phyloP scores from a whole-genome alignment of 2,329 filamentous ascomycete species.

The Trichoderma citrinoviride region DNA sequence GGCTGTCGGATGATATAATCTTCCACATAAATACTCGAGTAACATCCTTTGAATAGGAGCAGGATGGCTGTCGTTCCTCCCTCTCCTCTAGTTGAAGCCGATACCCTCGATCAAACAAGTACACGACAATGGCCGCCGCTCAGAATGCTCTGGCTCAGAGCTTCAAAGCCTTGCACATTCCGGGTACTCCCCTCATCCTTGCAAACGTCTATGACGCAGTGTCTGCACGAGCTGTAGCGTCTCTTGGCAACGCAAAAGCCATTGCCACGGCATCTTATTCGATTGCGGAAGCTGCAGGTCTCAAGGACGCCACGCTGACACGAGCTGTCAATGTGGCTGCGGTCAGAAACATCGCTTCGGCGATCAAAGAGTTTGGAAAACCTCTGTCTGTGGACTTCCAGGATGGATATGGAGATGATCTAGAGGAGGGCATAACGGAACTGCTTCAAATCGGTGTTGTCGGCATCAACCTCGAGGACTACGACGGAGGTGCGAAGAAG shows the following conservation, averaged over 20 bases:
- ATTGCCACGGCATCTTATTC: slow-evolving; percentile 11
- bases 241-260: background rate
- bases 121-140: no score
- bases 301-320: background rate
- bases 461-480: slow-evolving; percentile 14
- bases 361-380: slow-evolving; percentile 6
- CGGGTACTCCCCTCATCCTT: background rate
- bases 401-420: slow-evolving; percentile 10
- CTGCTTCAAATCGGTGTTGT: background rate
- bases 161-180: background rate
- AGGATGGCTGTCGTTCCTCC: no score
- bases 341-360: background rate
- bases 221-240: slow-evolving; percentile 8
- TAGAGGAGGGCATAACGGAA: slow-evolving; percentile 3
- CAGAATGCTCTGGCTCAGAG: background rate
- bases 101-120: no score
- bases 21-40: no score
- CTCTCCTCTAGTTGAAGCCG: no score
- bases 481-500: background rate
- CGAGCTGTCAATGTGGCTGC: background rate
- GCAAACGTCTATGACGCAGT: slow-evolving; percentile 4
- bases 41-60: no score
- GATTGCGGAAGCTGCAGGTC: slow-evolving; percentile 9
- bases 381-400: slow-evolving; percentile 10
- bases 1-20: no score